Evolutionary conservation across 768 basidiomycete species (phyloP).

Genomic region (Boletus reticulatus): DNA sequence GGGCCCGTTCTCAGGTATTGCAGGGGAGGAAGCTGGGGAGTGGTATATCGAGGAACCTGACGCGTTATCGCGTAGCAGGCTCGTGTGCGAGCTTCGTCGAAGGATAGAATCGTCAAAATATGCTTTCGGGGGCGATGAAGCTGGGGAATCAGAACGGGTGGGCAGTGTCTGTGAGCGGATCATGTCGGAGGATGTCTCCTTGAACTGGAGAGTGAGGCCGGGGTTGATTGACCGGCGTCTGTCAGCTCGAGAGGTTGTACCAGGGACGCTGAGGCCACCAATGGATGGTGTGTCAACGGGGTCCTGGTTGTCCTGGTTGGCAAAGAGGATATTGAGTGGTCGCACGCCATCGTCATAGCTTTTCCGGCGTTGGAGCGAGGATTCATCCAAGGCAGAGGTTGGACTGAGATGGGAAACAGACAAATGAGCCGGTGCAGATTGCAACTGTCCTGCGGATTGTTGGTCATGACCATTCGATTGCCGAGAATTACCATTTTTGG

Average conservation of each 20-base stretch:
- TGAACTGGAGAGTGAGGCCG: slow-evolving; percentile 36
- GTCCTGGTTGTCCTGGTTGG: slow-evolving; percentile 19
- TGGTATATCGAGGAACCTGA: slow-evolving; percentile 31
- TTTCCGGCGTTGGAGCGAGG: slow-evolving; percentile 31
- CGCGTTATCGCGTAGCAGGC: slow-evolving; percentile 26
- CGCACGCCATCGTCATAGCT: slow-evolving; percentile 46
- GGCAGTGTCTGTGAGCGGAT: slow-evolving; percentile 31
- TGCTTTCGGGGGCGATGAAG: slow-evolving; percentile 16
- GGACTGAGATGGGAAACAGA: slow-evolving; percentile 20
- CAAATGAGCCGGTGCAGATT: slow-evolving; percentile 18
- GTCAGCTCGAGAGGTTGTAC: slow-evolving; percentile 37
- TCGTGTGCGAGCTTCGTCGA: slow-evolving; percentile 23
- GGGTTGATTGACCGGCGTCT: slow-evolving; percentile 59
- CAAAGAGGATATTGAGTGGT: slow-evolving; percentile 36
- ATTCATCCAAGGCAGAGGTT: slow-evolving; percentile 14
- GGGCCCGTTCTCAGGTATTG: slow-evolving; percentile 31
- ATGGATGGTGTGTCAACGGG: slow-evolving; percentile 3
- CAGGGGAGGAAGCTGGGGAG: slow-evolving; percentile 40
- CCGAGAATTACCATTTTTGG: slow-evolving; percentile 2
- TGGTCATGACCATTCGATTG: neutral
- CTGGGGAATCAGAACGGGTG: slow-evolving; percentile 25
- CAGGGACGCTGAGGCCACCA: slow-evolving; percentile 26
- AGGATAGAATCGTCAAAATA: slow-evolving; percentile 16
- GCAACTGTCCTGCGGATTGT: slow-evolving; percentile 8
- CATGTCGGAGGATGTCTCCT: slow-evolving; percentile 24